Percentiles rank a stretch among this genome's conserved stretches.
Conservation (phyloP, 352 stramenopile genomes). For the Thalassiosira exigua region DNA sequence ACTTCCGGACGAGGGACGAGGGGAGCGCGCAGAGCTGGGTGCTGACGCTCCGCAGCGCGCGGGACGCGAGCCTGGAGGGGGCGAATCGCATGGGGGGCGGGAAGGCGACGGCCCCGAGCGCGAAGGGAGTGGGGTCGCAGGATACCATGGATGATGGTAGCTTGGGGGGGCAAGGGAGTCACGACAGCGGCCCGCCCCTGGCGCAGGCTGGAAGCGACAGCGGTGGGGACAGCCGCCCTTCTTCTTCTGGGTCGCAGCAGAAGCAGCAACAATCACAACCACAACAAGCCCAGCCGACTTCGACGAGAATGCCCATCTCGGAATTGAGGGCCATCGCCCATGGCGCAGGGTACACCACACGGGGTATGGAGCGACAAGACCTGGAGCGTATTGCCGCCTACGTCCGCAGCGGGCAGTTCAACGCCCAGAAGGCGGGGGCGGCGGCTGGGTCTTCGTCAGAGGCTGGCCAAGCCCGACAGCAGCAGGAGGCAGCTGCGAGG, state of each 20-base stretch:
- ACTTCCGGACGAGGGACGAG: conserved; percentile 69
- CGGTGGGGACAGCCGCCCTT: conserved; percentile 10
- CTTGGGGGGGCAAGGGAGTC: neutral
- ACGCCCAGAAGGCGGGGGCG: conserved; percentile 11
- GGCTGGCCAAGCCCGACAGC: conserved; percentile 12
- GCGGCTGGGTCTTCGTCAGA: conserved; percentile 20
- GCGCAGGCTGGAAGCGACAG: conserved; percentile 16
- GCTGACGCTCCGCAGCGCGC: conserved; percentile 61
- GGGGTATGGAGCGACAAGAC: conserved; percentile 80
- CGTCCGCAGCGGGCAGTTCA: conserved; percentile 24
- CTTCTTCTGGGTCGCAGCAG: neutral
- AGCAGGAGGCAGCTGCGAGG: conserved; percentile 1
- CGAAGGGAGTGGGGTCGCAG: conserved; percentile 53
- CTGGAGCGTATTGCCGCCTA: conserved; percentile 71
- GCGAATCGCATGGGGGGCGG: conserved; percentile 23
- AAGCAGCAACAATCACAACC: too few relatives aligned
- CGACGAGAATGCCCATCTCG: conserved; percentile 63
- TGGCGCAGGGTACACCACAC: conserved; percentile 73
- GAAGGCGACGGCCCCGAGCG: conserved; percentile 23
- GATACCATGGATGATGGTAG: conserved; percentile 43
- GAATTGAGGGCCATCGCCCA: conserved; percentile 81
- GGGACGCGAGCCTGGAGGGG: conserved; percentile 52
- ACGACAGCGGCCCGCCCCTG: neutral
- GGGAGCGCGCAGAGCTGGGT: conserved; percentile 77
- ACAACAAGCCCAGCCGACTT: conserved; percentile 5